Evolutionary conservation across 306 rosid genomes (phyloP), one percentile per base, ranked within the genome.

Genomic region (Arachis hypogaea): DNA sequence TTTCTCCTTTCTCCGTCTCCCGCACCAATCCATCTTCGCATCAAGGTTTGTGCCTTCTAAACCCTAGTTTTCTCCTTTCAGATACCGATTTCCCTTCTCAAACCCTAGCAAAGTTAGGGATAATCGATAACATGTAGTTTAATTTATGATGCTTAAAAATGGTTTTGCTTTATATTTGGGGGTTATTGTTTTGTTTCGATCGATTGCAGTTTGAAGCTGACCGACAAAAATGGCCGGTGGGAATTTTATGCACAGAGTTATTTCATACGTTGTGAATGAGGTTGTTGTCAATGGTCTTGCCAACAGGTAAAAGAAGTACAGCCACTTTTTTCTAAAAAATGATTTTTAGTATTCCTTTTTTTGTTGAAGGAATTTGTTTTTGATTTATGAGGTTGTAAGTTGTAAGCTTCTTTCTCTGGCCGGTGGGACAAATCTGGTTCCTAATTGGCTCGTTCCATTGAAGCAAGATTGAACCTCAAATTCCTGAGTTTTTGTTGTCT

Each of bases 241-340:
- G 51, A 84, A 84, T 78, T 81, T 84, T 43, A 1, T 81, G 63
- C 50, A 75, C n/a, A 81, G 85, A 68, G 65, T 67, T 55, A 4
- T 84, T 11, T 78, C 85, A 30, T 84, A 84, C 18, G 73, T 84
- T 8, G 88, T 84, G 6, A 84, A 84, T 44, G 85, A 84, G 59
- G 55, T 84, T 41, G 79, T 84, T 51, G 85, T 84, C n/a, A 78
- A 71, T 70, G 72, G 85, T 44, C 88, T 84, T 78, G 88, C 88
- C 49, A 84, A 84, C 77, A 84, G 80, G 88, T 84, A 41, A 33
- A 3, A 50, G 2, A 44, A 8, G 5, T 43, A 8, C 8, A 3
- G 2, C 60, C 51, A 18, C 1, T 7, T 49, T 57, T 52, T 52
- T 64, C 42, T 18, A 18, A 22, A 22, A 0, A 33, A 33, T 33